Percentiles rank a stretch among this genome's conserved stretches.
Evolutionary conservation across 1,284 basidiomycete genomes (phyloP).

Genomic region (Kwoniella shivajii): DNA sequence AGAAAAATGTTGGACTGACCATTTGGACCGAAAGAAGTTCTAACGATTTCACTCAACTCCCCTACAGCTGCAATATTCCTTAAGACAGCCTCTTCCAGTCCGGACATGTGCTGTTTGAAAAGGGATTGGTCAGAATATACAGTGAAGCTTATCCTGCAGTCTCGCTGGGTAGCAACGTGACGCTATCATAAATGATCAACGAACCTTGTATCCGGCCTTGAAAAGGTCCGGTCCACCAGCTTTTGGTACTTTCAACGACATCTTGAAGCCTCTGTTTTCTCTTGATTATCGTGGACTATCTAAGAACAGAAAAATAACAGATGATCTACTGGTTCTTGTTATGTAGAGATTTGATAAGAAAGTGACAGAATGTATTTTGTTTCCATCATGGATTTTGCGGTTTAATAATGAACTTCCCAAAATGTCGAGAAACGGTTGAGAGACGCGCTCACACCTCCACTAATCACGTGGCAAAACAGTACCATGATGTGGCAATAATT

Average conservation of each 20-base stretch:
- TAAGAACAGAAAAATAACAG: neutral
- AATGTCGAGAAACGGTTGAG: slow-evolving; percentile 5
- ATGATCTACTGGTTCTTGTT: neutral
- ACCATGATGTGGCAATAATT: neutral
- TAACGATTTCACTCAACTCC: slow-evolving; percentile 91
- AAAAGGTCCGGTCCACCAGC: slow-evolving; percentile 81
- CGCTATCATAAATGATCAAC: slow-evolving; percentile 15
- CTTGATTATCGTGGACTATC: neutral
- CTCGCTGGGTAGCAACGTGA: neutral
- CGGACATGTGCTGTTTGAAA: slow-evolving; percentile 70
- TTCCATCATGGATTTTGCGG: neutral
- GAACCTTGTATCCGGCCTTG: slow-evolving; percentile 90
- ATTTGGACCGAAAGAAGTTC: slow-evolving; percentile 95
- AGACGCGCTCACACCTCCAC: slow-evolving; percentile 12
- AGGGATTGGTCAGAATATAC: no score
- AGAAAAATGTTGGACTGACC: slow-evolving; percentile 60
- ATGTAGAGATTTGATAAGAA: neutral
- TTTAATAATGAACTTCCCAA: neutral
- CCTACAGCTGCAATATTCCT: slow-evolving; percentile 94
- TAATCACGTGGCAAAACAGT: neutral
- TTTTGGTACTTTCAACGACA: slow-evolving; percentile 95
- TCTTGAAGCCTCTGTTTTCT: slow-evolving; percentile 47
- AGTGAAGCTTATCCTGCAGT: slow-evolving; percentile 2
- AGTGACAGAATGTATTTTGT: neutral
- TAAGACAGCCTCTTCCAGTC: slow-evolving; percentile 88